A percentile compares a stretch with the other conserved stretches of the same genome.
Conservation (phyloP, 768 basidiomycete species). For the Collybia sp. region DNA sequence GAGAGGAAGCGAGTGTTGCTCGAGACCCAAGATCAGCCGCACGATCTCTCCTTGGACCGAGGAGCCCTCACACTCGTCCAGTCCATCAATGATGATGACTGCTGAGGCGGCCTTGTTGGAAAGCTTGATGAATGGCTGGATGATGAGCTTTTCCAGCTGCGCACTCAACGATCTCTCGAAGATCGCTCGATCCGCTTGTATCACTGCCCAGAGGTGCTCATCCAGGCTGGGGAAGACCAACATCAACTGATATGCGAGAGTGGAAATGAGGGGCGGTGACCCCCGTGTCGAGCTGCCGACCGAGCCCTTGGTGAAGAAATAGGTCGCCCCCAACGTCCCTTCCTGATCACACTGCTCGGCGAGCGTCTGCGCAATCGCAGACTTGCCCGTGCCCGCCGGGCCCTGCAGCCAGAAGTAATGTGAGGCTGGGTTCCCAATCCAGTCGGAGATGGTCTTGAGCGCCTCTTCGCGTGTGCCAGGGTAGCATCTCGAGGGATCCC, state of each 20-base stretch:
- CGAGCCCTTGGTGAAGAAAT: constrained; percentile 9
- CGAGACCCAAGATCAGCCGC: constrained; percentile 4
- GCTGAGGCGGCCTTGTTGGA: background rate
- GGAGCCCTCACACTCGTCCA: background rate
- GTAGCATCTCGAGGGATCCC: too few relatives aligned
- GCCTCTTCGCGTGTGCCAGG: too few relatives aligned
- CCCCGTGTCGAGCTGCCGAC: background rate
- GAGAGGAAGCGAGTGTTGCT: background rate
- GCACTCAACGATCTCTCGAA: background rate
- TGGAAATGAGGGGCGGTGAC: background rate
- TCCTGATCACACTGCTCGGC: constrained; percentile 4
- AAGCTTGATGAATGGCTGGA: constrained; percentile 2
- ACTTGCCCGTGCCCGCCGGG: background rate
- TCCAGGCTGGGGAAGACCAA: background rate
- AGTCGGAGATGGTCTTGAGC: constrained; percentile 3
- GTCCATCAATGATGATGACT: background rate
- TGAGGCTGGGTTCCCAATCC: constrained; percentile 3
- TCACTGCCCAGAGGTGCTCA: constrained; percentile 2
- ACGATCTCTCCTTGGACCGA: constrained; percentile 4
- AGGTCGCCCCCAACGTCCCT: constrained; percentile 5
- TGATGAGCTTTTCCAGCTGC: constrained; percentile 4
- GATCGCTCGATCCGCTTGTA: constrained; percentile 3
- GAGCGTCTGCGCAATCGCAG: constrained; percentile 3
- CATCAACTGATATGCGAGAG: constrained; percentile 8
- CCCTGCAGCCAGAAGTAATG: constrained; percentile 1